Evolutionary conservation across 805 yeast species (phyloP).

Genomic region (Candida wancherniae): DNA sequence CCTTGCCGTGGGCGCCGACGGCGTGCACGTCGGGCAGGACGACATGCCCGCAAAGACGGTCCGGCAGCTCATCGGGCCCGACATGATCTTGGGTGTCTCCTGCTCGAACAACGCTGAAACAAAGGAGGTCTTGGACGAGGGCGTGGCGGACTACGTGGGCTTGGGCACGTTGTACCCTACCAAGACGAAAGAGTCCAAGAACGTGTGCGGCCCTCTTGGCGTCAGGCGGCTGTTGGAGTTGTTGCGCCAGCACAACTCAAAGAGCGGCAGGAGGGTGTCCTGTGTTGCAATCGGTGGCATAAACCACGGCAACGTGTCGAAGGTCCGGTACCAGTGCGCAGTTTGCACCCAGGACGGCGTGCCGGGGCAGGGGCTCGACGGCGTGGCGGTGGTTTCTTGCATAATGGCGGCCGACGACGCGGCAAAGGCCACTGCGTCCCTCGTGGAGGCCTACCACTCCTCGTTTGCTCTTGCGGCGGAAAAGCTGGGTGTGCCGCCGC

Average conservation of each 20-base stretch:
- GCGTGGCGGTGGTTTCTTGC: conserved; percentile 87
- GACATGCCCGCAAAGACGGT: conserved; percentile 67
- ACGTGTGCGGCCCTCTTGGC: conserved; percentile 60
- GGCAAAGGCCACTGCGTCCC: conserved; percentile 41
- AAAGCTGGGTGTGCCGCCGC: too few relatives aligned
- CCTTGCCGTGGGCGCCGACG: conserved; percentile 83
- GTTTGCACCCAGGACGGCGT: too few relatives aligned
- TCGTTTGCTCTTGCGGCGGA: conserved; percentile 13
- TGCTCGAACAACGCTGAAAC: conserved; percentile 59
- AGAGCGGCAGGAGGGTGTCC: conserved; percentile 32
- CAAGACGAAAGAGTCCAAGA: conserved; percentile 51
- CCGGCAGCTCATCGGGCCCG: conserved; percentile 62
- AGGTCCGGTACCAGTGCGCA: conserved; percentile 52
- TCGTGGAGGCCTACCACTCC: conserved; percentile 26
- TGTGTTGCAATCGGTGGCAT: conserved; percentile 83
- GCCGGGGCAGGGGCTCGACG: conserved; percentile 53
- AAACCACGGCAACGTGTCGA: conserved; percentile 55
- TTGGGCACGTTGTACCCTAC: conserved; percentile 78
- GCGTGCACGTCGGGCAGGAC: conserved; percentile 89
- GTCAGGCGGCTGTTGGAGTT: conserved; percentile 48
- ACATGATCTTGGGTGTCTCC: conserved; percentile 76
- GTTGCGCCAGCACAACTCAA: conserved; percentile 24
- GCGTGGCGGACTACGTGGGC: conserved; percentile 74
- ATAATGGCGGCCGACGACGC: conserved; percentile 65
- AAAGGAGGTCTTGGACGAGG: conserved; percentile 42